Evolutionary conservation across 345 rosid genomes (phyloP), one percentile per base, ranked within the genome.

Genomic region (Sonneratia alba): DNA sequence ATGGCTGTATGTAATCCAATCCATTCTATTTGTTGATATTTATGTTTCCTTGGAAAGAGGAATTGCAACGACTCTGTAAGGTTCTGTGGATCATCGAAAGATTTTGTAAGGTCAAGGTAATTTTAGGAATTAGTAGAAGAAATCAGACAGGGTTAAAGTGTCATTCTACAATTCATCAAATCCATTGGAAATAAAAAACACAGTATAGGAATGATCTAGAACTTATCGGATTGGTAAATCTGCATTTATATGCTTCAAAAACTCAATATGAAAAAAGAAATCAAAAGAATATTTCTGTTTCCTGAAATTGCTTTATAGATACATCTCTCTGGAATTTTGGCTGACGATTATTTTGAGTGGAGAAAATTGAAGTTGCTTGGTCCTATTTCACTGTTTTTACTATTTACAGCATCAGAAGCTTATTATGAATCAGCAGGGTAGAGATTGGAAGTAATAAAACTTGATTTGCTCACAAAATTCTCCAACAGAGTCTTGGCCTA

Each of bases 1-100:
- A 67, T 83, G 84, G 76, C 82, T 66, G 91, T 85, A 85, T 53
- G 84, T 80, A 65, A 74, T 56, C 2, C 43, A 45, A 71, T 66
- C 48, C 15, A 51, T 36, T 74, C 55, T 61, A 18, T 47, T 48
- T 24, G 47, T 49, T 34, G 12, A 34, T 34, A 11, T 49, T 34
- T 7, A 34, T 34, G 32, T 27, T 62, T 34, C 38, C 66, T 27
- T 62, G 27, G 66, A 3, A 27, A 61, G 36, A 62, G 18, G 38
- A 24, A 62, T 15, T 34, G 1, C 27, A 27, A 6, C 32, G 4
- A 12, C 18, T 57, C 14, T 57, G 63, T 3, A 11, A 57, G 34
- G 21, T 57, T 57, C 13, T 8, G 34, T 5, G 3, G 22, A 22
- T 57, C 34, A 24, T 57, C 11, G 7, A 57, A 8, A n/a, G 63